A percentile compares a stretch with the other conserved stretches of the same genome.
Conservation (phyloP, 169 alveolate species). For the Cryptosporidium ubiquitum region DNA sequence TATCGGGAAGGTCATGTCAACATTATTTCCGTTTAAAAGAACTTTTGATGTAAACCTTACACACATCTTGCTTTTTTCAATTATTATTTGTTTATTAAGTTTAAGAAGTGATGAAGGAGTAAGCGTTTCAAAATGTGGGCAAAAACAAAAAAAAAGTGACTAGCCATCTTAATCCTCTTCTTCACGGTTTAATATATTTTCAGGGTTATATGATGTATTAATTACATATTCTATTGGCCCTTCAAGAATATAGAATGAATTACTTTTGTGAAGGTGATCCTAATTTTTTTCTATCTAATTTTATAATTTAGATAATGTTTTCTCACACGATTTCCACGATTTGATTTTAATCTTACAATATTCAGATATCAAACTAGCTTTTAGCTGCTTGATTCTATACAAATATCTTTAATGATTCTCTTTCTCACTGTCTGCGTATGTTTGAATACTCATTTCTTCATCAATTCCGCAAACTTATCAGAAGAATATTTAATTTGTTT, state of each 20-base stretch:
- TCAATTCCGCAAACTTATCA: too few species aligned
- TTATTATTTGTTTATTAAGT: conserved; percentile 77
- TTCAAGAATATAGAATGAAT: background rate
- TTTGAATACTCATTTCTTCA: too few species aligned
- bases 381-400: background rate
- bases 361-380: too few species aligned
- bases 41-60: conserved; percentile 78
- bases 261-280: background rate
- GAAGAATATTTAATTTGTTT: too few species aligned
- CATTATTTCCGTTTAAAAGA: conserved; percentile 79
- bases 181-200: background rate
- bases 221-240: background rate
- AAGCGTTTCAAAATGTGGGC: background rate
- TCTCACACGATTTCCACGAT: background rate
- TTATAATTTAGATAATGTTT: background rate
- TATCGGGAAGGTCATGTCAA: conserved; percentile 78
- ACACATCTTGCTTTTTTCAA: conserved; percentile 78
- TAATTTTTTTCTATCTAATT: too few species aligned
- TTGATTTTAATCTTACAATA: too few species aligned
- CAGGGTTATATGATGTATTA: background rate
- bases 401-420: background rate
- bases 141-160: background rate
- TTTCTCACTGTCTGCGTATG: too few species aligned
- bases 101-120: conserved; percentile 25
- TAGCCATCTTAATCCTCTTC: background rate